Percentiles rank a stretch among this genome's conserved stretches.
Conservation (phyloP, 2,329 filamentous ascomycete genomes). For the Fusarium mangiferae region DNA sequence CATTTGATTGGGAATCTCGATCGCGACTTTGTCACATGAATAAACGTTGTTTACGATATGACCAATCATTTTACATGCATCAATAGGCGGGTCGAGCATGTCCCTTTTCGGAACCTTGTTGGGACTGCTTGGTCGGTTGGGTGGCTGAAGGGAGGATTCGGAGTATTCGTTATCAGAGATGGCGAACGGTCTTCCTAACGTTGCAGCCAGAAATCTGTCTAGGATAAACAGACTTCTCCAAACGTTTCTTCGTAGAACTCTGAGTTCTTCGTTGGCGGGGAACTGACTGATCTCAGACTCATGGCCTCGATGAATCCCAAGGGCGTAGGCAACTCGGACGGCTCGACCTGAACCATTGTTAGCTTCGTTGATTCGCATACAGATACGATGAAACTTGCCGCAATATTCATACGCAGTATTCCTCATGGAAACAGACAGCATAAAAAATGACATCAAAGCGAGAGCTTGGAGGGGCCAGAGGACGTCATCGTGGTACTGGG, state of each 20-base stretch:
- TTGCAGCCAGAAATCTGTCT: conserved; percentile 71
- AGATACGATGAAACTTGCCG: conserved; percentile 52
- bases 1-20: conserved; percentile 66
- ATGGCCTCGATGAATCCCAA: conserved; percentile 68
- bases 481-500: conserved; percentile 63
- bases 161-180: conserved; percentile 73
- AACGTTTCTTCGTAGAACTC: conserved; percentile 62
- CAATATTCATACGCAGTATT: conserved; percentile 72
- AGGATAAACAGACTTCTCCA: conserved; percentile 74
- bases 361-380: not conserved
- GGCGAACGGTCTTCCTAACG: conserved; percentile 69
- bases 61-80: conserved; percentile 67
- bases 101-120: not conserved
- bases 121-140: conserved; percentile 43
- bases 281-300: conserved; percentile 66
- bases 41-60: conserved; percentile 69
- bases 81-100: conserved; percentile 65
- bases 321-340: conserved; percentile 68
- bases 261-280: conserved; percentile 53
- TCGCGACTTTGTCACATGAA: conserved; percentile 67
- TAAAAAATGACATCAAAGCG: conserved; percentile 72
- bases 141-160: conserved; percentile 54
- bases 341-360: conserved; percentile 63
- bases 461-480: conserved; percentile 74
- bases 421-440: conserved; percentile 68